Base-by-base conservation (phyloP, 2,329 filamentous ascomycete genomes). In the Lomentospora prolificans region DNA sequence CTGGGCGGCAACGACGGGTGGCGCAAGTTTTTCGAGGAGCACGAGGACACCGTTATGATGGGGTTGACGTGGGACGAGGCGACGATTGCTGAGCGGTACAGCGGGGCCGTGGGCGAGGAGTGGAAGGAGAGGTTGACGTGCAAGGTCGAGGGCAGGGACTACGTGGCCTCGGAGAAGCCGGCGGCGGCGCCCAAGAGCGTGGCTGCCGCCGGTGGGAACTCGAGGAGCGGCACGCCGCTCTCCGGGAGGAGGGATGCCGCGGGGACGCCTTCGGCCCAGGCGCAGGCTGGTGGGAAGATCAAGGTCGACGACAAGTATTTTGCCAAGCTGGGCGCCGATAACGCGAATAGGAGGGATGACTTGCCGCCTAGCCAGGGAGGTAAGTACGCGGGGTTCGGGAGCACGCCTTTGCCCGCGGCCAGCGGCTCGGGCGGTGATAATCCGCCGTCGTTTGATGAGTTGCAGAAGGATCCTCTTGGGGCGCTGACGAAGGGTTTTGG, bases 401-500 rank as follows among this genome's bases (percentile, higher is more conserved):
- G 86, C 66, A 84, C 85, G 52, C 81, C 87, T 55, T 76, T 81
- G 17, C 69, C 75, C 53, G 70, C 75, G 55, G 69, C 69, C 31
- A 69, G 68, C 44, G 67, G 68, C 53, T 69, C 65, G 56, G 72
- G 72, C 10, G 22, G 22, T 36, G 31, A 48, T 30, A 71, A 5
- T 1, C 67, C 1, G 25, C 88, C 87, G 0, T 83, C 83, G 10
- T 74, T 94, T n/a, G 86, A 94, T 55, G 92, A 97, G 55, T 82
- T 97, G 66, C 90, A 96, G 70, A 88, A 85, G 66, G 94, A 99
- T 67, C 91, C 94, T 0, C 77, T 97, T 60, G 91, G 82, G 1
- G 90, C 92, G 14, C 71, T 99, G 63, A 90, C 85, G 27, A 96
- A 95, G 71, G 89, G 92, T 0, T 95, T 97, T 64, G 92, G 92